Percentiles rank a stretch among this genome's conserved stretches.
Evolutionary conservation across 352 stramenopile species (phyloP).

Genomic region (Phytopythium ostracodes): DNA sequence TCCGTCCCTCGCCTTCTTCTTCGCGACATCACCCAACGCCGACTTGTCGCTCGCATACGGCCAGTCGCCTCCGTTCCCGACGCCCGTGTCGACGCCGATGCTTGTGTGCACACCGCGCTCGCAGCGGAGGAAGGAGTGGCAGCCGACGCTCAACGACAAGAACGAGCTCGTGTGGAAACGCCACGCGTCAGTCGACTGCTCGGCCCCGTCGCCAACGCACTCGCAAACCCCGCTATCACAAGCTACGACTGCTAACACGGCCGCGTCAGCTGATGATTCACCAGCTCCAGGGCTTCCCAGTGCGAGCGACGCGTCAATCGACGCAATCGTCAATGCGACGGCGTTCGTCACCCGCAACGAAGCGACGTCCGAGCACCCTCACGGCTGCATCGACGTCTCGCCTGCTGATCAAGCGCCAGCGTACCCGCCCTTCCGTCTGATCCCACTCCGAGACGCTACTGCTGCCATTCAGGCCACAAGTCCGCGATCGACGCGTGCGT

Average conservation of each 20-base stretch:
- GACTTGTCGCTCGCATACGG: neutral
- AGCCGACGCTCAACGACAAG: conserved; percentile 13
- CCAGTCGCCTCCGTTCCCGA: neutral
- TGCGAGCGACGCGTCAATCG: neutral
- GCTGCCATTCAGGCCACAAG: neutral
- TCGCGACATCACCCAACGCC: neutral
- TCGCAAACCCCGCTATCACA: neutral
- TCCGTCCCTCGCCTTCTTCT: conserved; percentile 1
- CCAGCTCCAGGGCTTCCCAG: neutral
- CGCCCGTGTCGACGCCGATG: neutral
- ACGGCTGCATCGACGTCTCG: conserved; percentile 19
- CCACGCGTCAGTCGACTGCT: conserved; percentile 6
- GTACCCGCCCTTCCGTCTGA: conserved; percentile 14
- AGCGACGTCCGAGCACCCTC: conserved; percentile 13
- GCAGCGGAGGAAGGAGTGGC: conserved; percentile 42
- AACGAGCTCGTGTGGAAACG: conserved; percentile 34
- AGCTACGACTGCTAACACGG: neutral
- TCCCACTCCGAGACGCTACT: neutral
- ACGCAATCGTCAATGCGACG: conserved; percentile 27
- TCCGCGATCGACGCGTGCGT: neutral
- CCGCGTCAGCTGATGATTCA: neutral
- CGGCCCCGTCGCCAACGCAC: neutral
- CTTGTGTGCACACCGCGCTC: conserved; percentile 4
- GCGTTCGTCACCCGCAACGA: conserved; percentile 36
- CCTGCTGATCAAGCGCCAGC: conserved; percentile 27